phyloP scores from a whole-genome alignment of 1,139 yeast species.

The Groenewaldozyma sp. region DNA sequence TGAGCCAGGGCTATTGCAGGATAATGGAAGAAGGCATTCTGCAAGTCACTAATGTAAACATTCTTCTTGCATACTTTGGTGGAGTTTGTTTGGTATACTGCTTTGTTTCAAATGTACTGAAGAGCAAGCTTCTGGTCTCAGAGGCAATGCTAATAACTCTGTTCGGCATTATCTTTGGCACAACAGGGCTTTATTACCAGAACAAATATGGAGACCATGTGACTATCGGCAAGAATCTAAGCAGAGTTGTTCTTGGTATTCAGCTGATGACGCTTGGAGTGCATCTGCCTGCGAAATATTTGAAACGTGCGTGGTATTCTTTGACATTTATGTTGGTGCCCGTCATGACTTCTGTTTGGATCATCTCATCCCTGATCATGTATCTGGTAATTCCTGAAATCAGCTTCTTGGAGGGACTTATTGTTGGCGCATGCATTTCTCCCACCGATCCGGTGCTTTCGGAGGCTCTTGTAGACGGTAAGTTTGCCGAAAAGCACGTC shows the following conservation, averaged over 20 bases:
- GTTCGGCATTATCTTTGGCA: constrained; percentile 24
- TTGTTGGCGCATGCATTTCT: constrained; percentile 36
- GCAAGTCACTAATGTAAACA: too few species aligned
- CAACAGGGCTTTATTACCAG: constrained; percentile 21
- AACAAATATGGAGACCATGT: constrained; percentile 17
- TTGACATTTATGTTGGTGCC: constrained; percentile 31
- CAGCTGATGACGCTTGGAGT: constrained; percentile 37
- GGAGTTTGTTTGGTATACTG: constrained; percentile 25
- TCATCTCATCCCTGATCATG: constrained; percentile 32
- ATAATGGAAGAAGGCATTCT: too few species aligned
- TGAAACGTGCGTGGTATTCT: constrained; percentile 27
- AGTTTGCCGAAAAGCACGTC: constrained; percentile 33
- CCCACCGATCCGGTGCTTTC: constrained; percentile 40
- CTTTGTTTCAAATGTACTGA: constrained; percentile 21
- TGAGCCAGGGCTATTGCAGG: too few species aligned
- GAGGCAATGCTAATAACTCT: constrained; percentile 27
- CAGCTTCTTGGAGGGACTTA: constrained; percentile 29
- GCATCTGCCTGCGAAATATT: constrained; percentile 35
- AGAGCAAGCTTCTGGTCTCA: constrained; percentile 23
- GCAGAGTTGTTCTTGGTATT: constrained; percentile 34
- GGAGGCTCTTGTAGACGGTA: constrained; percentile 36
- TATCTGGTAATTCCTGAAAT: constrained; percentile 29
- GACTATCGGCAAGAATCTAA: constrained; percentile 28
- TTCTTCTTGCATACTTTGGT: constrained; percentile 24
- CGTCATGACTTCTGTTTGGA: constrained; percentile 38